Conservation (phyloP, 768 basidiomycete genomes). For the Trametes cinnabarina region DNA sequence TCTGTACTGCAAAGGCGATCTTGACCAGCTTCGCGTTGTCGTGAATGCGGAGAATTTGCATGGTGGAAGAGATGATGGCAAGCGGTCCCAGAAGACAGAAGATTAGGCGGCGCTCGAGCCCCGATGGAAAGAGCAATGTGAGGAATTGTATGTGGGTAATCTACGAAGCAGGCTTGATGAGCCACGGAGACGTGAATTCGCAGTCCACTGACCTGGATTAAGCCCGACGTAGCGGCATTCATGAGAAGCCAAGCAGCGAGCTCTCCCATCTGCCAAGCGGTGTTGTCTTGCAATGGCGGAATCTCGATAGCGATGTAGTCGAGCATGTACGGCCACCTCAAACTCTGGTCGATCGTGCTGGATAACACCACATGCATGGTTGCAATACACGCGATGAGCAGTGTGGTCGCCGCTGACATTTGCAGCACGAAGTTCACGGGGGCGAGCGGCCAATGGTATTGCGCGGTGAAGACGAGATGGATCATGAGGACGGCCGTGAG, state of each 20-base stretch:
- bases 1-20: constrained; percentile 74
- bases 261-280: constrained; percentile 61
- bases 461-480: constrained; percentile 91
- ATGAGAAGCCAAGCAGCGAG: constrained; percentile 82
- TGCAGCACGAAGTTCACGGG: constrained; percentile 91
- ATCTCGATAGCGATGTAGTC: constrained; percentile 84
- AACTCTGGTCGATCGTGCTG: constrained; percentile 57
- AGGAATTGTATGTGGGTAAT: constrained; percentile 98
- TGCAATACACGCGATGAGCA: constrained; percentile 74
- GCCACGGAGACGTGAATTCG: neutral
- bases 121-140: constrained; percentile 90
- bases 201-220: constrained; percentile 70
- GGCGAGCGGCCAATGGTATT: constrained; percentile 94
- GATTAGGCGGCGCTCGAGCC: constrained; percentile 83
- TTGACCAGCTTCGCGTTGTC: constrained; percentile 37
- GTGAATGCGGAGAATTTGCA: constrained; percentile 76
- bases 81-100: constrained; percentile 84
- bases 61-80: constrained; percentile 76
- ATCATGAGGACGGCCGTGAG: constrained; percentile 83
- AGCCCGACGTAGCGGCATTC: constrained; percentile 78
- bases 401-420: constrained; percentile 74
- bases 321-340: constrained; percentile 93
- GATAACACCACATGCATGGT: constrained; percentile 75
- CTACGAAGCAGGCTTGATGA: constrained; percentile 37
- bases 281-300: constrained; percentile 39